Percentiles rank a stretch among this genome's conserved stretches.
Conservation (phyloP, 345 rosid species). For the Murraya koenigii region DNA sequence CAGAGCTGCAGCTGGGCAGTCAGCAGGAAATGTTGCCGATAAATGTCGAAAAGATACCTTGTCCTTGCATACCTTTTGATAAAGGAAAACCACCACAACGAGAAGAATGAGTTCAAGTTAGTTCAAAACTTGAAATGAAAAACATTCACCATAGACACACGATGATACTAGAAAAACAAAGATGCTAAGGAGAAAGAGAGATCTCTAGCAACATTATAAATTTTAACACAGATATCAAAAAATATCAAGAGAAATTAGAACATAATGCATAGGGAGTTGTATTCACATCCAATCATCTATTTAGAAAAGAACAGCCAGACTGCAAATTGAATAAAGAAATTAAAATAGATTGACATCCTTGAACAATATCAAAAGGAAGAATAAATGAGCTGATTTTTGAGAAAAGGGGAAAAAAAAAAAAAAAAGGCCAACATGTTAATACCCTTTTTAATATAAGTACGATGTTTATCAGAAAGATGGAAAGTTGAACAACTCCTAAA, state of each 20-base stretch:
- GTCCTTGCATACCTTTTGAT: slow-evolving; percentile 9
- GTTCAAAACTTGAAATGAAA: not conserved
- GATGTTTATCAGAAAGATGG: not conserved
- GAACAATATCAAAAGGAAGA: not conserved
- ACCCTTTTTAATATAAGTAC: not conserved
- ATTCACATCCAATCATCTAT: not conserved
- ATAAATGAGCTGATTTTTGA: not conserved
- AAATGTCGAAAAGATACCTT: slow-evolving; percentile 32
- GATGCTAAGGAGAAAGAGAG: not conserved
- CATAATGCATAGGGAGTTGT: not conserved
- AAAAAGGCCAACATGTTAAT: not conserved
- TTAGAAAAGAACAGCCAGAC: not conserved
- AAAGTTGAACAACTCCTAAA: not conserved
- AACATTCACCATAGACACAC: not conserved
- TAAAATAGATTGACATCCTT: not conserved
- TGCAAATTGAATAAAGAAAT: not conserved
- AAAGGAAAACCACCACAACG: not conserved
- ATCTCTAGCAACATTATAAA: not conserved
- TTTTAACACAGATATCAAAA: not conserved
- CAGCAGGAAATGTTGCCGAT: slow-evolving; percentile 27
- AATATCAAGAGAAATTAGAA: not conserved
- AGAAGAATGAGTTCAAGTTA: not conserved
- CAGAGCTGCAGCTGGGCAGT: slow-evolving; percentile 30
- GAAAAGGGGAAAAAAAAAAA: not conserved
- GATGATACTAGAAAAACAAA: not conserved